Base-by-base conservation (phyloP, 2,329 filamentous ascomycete species). In the Colletotrichum spaethianum region DNA sequence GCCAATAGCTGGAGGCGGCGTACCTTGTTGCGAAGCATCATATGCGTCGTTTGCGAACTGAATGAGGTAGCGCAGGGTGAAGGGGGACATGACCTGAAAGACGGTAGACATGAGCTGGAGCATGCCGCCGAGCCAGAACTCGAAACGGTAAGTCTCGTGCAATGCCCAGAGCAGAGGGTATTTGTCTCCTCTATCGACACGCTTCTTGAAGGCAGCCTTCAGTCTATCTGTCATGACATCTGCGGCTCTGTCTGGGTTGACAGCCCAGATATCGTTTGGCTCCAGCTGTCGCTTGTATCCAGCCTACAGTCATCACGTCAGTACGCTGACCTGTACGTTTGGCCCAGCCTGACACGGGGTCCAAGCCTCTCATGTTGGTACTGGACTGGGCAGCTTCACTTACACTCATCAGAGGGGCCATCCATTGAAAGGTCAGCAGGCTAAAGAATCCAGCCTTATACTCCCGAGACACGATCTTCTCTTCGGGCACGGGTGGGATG, bases 201-300 rank as follows among this genome's bases (percentile, higher is more conserved):
- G 89, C 74, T 86, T 88, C 73, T 92, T 85, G 79, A 98, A 95
- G 0, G 93, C 89, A 7, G 84, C 86, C 72, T 91, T 88, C 56
- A 97, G 84, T 75, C 87, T 92, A 9, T 83, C 81, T 9, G 93
- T 91, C 81, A 98, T 85, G 14, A 90, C 84, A 74, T 94, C 91
- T 55, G 94, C 91, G 20, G 90, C 89, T 72, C 96, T 89, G 72
- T 93, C 85, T 0, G 95, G 95, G 74, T 98, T 98, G 76, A 98
- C 93, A 1, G 87, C 84, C 93, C 95, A 98, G 69, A 99, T 91
- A 80, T 99, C 96, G 75, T 93, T 93, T 67, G 92, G 84, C 78
- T 98, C 93, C 2, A 99, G 87, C 2, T 92, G 90, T 18, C 96
- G 92, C 79, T 94, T 92, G 82, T 98, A 98, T 44, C 96, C 96